Evolutionary conservation across 2,329 filamentous ascomycete species (phyloP).

Genomic region (Colletotrichum eleusines): DNA sequence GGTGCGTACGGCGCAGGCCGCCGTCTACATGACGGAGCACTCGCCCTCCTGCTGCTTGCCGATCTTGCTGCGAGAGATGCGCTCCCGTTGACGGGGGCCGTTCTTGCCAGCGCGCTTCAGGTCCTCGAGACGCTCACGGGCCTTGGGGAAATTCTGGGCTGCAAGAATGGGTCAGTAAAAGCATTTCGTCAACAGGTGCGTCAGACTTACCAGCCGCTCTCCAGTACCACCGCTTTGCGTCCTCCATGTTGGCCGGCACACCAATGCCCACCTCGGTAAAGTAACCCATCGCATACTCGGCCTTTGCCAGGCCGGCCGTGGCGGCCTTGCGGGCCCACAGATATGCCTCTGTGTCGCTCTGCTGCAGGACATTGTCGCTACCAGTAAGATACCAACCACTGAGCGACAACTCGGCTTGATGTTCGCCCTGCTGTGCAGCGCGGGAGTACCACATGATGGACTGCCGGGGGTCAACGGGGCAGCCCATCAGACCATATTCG

Average conservation of each 20-base stretch:
- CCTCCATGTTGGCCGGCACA: constrained; percentile 85
- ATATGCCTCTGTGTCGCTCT: constrained; percentile 96
- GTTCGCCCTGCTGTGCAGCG: constrained; percentile 92
- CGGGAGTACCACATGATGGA: constrained; percentile 96
- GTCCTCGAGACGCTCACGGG: constrained; percentile 91
- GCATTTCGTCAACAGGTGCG: neutral
- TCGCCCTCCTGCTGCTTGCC: constrained; percentile 90
- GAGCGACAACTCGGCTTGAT: constrained; percentile 87
- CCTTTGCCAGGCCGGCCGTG: constrained; percentile 87
- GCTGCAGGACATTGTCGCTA: constrained; percentile 85
- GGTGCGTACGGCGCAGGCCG: neutral
- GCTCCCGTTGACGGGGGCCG: constrained; percentile 78
- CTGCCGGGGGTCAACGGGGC: constrained; percentile 82
- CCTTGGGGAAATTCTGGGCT: constrained; percentile 97
- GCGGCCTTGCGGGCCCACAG: constrained; percentile 97
- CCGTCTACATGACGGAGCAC: constrained; percentile 81
- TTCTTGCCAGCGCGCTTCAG: constrained; percentile 80
- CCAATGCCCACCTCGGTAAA: constrained; percentile 97
- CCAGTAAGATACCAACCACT: constrained; percentile 97
- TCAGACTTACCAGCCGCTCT: constrained; percentile 86
- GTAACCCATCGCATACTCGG: constrained; percentile 98
- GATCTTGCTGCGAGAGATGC: constrained; percentile 84
- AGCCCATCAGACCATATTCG: constrained; percentile 89
- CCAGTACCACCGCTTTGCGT: constrained; percentile 99
- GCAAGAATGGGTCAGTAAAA: constrained; percentile 47